Base-by-base conservation (phyloP, 176 grass and related monocot genomes). In the Carex kokanica region DNA sequence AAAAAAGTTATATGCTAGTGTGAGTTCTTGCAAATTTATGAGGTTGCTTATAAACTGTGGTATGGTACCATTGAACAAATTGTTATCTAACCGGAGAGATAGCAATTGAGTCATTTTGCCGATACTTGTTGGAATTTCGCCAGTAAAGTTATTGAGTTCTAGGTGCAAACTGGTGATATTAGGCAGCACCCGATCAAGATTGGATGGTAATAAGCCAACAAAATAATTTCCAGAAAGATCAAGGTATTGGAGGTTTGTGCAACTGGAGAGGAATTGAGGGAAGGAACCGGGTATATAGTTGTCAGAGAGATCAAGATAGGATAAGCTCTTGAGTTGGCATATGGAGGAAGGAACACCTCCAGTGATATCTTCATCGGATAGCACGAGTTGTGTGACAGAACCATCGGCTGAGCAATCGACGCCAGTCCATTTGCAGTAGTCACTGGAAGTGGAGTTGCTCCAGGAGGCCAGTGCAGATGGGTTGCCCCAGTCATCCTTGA, bases 371-470 rank as follows among this genome's bases (percentile, higher is more conserved):
- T 40, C 0, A 89, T 0, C 52, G 1, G 0, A 21, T 71, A 98
- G 73, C 24, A 51, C 9, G 52, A 98, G 89, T 1, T 0, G 8
- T 3, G 74, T 32, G 86, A 98, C 86, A 1, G 18, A 78, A 8
- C 84, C 84, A 2, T 86, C 24, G 15, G 60, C 6, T 67, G 86
- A 84, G 84, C 92, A 94, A 2, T 8, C 1, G 25, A 98, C 69
- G n/a, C 84, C 58, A 1, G 57, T 47, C 95, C 95, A 98, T 10
- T 6, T 13, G 92, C 92, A 94, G 87, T 89, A 77, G 38, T 64
- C 25, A 52, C 11, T 17, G 23, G 73, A 47, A 13, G 55, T 43
- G 64, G 74, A 6, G 74, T 43, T 67, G 55, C 49, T 85, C 92
- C 95, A 92, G 3, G 70, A 67, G 36, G 86, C 65, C 57, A 98